phyloP scores from a whole-genome alignment of 306 rosid species.

The Begonia masoniana region DNA sequence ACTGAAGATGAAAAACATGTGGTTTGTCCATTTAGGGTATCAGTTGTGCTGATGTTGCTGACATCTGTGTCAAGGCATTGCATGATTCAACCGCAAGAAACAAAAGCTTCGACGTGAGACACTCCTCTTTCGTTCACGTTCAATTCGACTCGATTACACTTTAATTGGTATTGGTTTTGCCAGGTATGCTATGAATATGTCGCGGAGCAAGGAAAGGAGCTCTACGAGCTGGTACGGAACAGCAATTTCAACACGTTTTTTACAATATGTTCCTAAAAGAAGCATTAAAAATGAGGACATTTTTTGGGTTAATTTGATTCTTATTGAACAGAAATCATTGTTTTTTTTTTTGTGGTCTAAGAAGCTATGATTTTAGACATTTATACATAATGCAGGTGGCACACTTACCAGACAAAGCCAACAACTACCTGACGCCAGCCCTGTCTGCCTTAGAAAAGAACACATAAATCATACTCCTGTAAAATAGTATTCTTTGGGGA shows the following conservation, averaged over 20 bases:
- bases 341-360: not conserved
- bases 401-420: conserved; percentile 97
- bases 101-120: conserved; percentile 94
- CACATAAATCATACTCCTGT: conserved; percentile 14
- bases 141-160: not conserved
- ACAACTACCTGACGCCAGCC: conserved; percentile 91
- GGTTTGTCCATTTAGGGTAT: conserved; percentile 42
- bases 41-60: conserved; percentile 99
- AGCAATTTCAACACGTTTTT: not conserved
- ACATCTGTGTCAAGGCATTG: conserved; percentile 92
- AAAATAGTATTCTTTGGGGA: too few species aligned
- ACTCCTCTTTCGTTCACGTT: not conserved
- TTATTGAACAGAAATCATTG: not conserved
- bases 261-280: too few species aligned
- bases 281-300: too few species aligned
- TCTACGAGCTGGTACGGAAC: conserved; percentile 83
- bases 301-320: not conserved
- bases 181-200: conserved; percentile 93
- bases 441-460: conserved; percentile 87
- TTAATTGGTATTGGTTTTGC: not conserved
- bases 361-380: too few species aligned
- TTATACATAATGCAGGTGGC: conserved; percentile 51
- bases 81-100: conserved; percentile 92
- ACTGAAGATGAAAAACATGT: not conserved
- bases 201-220: conserved; percentile 79